These are phyloP conservation scores for Aspergillus nanangensis DNA, from an alignment of 495 filamentous ascomycete species.

Conservation along the genomic window DNA sequence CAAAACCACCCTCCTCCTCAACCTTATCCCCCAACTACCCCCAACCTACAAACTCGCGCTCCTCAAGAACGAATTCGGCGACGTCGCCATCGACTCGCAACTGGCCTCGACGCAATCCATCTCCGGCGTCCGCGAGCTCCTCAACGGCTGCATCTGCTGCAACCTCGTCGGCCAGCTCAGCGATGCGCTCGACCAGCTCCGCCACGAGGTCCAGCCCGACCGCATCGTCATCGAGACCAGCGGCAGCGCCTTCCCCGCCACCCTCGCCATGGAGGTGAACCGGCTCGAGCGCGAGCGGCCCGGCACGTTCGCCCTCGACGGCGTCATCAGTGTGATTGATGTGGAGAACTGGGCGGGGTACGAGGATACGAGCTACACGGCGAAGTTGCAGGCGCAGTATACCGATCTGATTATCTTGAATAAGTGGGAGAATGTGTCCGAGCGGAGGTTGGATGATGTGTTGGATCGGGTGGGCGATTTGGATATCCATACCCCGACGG, in stretches of 20 bases:
- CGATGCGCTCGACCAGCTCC: constrained; percentile 71
- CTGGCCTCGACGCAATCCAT: constrained; percentile 77
- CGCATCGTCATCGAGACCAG: constrained; percentile 91
- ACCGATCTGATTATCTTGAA: constrained; percentile 94
- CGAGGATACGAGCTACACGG: constrained; percentile 83
- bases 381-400: constrained; percentile 80
- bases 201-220: constrained; percentile 57
- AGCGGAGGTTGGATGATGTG: constrained; percentile 73
- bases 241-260: constrained; percentile 84
- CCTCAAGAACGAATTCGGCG: constrained; percentile 97
- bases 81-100: constrained; percentile 88
- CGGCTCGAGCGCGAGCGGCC: constrained; percentile 56
- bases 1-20: constrained; percentile 89
- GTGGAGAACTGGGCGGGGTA: constrained; percentile 98
- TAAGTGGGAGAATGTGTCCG: constrained; percentile 80
- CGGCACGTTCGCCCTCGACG: constrained; percentile 71
- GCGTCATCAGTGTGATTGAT: constrained; percentile 88
- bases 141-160: constrained; percentile 98
- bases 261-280: constrained; percentile 89
- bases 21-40: constrained; percentile 82
- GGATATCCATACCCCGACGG: constrained; percentile 73
- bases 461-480: constrained; percentile 83
- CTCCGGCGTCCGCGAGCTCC: constrained; percentile 82
- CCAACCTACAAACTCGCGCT: constrained; percentile 79
- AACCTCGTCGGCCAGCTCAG: constrained; percentile 90